Evolutionary conservation across 2,329 filamentous ascomycete genomes (phyloP).

Genomic region (Magnaporthales sp.): DNA sequence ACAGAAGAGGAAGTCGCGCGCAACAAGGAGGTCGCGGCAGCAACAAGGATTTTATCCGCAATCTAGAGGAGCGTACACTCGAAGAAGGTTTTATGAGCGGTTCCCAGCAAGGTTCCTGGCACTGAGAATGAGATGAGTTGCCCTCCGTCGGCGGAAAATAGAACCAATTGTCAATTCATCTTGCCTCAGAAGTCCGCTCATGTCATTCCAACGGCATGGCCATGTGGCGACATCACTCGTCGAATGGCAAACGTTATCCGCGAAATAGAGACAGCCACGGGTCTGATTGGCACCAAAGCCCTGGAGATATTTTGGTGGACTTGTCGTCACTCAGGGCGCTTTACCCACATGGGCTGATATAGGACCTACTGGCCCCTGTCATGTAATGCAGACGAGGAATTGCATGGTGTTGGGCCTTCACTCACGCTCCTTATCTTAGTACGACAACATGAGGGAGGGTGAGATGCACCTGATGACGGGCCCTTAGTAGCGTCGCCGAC

Average conservation of each 20-base stretch:
- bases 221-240: background rate
- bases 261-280: background rate
- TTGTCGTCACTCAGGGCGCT: background rate
- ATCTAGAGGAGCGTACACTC: conserved; percentile 84
- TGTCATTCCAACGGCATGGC: background rate
- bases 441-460: background rate
- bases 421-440: background rate
- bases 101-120: conserved; percentile 46
- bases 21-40: conserved; percentile 48
- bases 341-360: background rate
- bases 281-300: background rate
- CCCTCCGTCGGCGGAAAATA: background rate
- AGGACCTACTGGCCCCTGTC: background rate
- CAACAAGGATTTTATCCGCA: conserved; percentile 88
- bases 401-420: background rate
- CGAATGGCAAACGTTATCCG: background rate
- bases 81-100: conserved; percentile 81
- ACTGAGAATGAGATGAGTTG: conserved; percentile 40
- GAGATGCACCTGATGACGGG: background rate
- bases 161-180: background rate
- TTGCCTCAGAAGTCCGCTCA: background rate
- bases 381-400: background rate
- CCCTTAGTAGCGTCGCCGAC: background rate
- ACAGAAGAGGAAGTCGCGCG: conserved; percentile 68
- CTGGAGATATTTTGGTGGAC: background rate